Evolutionary conservation across 2,329 filamentous ascomycete genomes (phyloP).

Genomic region (Phoma herbarum): DNA sequence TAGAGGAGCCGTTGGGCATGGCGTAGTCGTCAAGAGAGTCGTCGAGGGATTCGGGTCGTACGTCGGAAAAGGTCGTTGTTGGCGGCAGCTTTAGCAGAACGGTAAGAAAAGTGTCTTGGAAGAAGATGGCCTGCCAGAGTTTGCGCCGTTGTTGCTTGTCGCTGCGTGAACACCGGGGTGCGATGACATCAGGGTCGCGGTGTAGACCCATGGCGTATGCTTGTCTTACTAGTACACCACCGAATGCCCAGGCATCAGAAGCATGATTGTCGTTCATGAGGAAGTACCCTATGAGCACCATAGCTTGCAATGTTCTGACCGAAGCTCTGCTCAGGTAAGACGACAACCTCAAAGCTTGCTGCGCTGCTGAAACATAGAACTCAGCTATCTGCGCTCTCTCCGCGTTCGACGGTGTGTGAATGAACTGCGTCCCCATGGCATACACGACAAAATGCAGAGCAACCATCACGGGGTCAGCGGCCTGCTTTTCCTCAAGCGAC

Average conservation of each 20-base stretch:
- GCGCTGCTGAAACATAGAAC: slow-evolving; percentile 81
- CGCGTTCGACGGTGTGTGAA: slow-evolving; percentile 63
- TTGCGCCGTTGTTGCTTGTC: slow-evolving; percentile 83
- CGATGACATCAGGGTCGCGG: slow-evolving; percentile 77
- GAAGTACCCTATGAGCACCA: slow-evolving; percentile 85
- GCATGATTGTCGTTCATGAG: slow-evolving; percentile 87
- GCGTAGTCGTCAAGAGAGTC: slow-evolving; percentile 72
- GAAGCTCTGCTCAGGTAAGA: slow-evolving; percentile 80
- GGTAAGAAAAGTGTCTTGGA: slow-evolving; percentile 83
- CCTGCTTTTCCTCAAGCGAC: slow-evolving; percentile 63
- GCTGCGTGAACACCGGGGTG: slow-evolving; percentile 70
- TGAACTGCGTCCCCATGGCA: slow-evolving; percentile 80
- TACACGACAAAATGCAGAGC: slow-evolving; percentile 80
- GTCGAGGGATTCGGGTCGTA: slow-evolving; percentile 75
- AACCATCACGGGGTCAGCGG: slow-evolving; percentile 72
- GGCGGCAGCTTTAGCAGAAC: slow-evolving; percentile 80
- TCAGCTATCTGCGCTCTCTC: slow-evolving; percentile 79
- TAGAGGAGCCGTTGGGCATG: slow-evolving; percentile 65
- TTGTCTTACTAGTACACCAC: slow-evolving; percentile 78
- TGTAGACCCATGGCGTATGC: slow-evolving; percentile 84
- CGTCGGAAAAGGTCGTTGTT: slow-evolving; percentile 80
- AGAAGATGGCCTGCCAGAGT: slow-evolving; percentile 81
- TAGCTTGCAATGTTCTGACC: slow-evolving; percentile 76
- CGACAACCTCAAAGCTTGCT: slow-evolving; percentile 77
- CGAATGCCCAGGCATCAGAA: slow-evolving; percentile 83